Base-by-base conservation (phyloP, 305 asterid genomes). In the Fraxinus platypoda region DNA sequence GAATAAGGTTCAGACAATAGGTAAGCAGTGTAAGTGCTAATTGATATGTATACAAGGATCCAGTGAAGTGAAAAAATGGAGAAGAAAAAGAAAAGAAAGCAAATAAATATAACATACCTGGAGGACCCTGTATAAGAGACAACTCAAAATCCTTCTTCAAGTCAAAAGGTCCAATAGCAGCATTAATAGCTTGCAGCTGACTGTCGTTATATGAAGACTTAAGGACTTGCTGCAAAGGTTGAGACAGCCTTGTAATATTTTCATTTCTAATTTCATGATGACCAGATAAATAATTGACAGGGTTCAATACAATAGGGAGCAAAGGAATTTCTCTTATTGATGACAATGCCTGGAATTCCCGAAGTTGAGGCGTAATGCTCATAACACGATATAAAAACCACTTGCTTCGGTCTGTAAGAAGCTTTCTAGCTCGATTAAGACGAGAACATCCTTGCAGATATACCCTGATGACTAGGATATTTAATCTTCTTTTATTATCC, bases 61-160 rank as follows among this genome's bases (percentile, higher is more conserved):
- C 77, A 82, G 54, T 81, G 23, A 78, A 74, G 78, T 38, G 31
- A 81, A 59, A 75, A 66, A 71, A 49, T 34, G 11, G 73, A 62
- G 52, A 70, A 62, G 19, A 43, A 70, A 15, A 17, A 59, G n/a
- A 38, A 64, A 43, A 68, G 82, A 75, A 78, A 72, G 49, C 73
- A 73, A 83, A 38, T 49, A 75, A 64, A 74, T 75, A 85, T 82
- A 59, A 86, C 88, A 84, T 76, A 94, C 99, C 99, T 89, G 99
- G 99, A 83, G 99, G 99, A 77, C 99, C 99, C 94, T 96, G 99
- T 88, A 96, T 88, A 78, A 96, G 99, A 80, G 95, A 90, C 87
- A 96, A 88, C 35, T 93, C 92, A 64, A 89, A 91, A 80, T 91
- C 95, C 84, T 81, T 91, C 86, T 85, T 89, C 85, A 76, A 84